Conservation (phyloP, 75 land plant species). For the Cunninghamia lanceolata region DNA sequence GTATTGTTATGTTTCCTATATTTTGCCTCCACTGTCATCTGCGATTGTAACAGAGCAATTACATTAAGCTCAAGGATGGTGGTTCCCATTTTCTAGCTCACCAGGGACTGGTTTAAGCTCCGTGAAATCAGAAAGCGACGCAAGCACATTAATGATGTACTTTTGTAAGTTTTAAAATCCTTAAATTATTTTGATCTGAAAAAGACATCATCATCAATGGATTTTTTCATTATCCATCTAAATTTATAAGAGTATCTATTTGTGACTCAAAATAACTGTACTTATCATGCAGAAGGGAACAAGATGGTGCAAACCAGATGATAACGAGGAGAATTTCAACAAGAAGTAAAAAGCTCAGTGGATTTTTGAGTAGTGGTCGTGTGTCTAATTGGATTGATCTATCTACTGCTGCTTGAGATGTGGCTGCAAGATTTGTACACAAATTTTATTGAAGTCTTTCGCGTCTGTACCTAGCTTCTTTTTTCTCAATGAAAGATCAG, state of each 20-base stretch:
- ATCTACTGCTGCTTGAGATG: not conserved
- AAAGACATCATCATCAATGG: not conserved
- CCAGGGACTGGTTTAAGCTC: constrained; percentile 6
- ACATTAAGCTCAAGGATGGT: not conserved
- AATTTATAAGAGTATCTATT: not conserved
- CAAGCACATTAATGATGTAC: constrained; percentile 3
- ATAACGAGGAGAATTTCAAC: constrained; percentile 10
- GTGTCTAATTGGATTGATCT: constrained; percentile 10
- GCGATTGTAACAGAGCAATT: not conserved
- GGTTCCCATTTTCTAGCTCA: constrained; percentile 9
- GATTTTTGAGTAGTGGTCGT: not conserved
- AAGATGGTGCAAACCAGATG: constrained; percentile 4
- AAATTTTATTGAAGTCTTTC: not conserved
- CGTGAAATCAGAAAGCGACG: constrained; percentile 2
- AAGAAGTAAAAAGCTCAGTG: constrained; percentile 8
- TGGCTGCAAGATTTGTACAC: not conserved
- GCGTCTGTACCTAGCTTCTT: not conserved
- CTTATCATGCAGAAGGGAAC: constrained; percentile 1
- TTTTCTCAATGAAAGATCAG: not conserved
- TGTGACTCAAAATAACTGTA: not conserved
- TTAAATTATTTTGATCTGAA: not conserved
- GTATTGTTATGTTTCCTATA: constrained; percentile 2
- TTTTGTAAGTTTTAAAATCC: constrained; percentile 1
- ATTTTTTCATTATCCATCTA: not conserved
- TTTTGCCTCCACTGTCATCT: not conserved